Conservation (phyloP, 75 land plant species). For the Adiantum capillusveneris region DNA sequence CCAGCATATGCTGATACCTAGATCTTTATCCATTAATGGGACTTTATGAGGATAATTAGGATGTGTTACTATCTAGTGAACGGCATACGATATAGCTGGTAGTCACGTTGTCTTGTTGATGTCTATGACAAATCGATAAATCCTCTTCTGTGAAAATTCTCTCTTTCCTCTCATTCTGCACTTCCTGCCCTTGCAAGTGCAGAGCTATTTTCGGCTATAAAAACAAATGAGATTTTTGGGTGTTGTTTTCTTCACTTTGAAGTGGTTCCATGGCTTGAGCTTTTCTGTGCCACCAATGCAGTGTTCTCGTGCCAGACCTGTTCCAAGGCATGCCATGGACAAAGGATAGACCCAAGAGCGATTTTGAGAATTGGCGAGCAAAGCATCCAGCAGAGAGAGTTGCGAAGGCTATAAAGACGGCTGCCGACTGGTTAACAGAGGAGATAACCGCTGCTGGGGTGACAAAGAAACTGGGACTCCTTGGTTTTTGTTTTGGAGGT, state of each 20-base stretch:
- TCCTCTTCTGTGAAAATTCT: too few relatives aligned
- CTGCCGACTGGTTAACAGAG: constrained; percentile 58
- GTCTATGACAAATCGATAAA: too few relatives aligned
- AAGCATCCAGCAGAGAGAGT: constrained; percentile 22
- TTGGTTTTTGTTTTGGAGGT: constrained; percentile 84
- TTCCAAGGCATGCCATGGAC: constrained; percentile 62
- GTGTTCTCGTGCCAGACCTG: constrained; percentile 85
- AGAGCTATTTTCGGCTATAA: too few relatives aligned
- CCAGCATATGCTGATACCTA: too few relatives aligned
- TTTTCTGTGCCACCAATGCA: constrained; percentile 10
- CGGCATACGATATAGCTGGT: too few relatives aligned
- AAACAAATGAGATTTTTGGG: too few relatives aligned
- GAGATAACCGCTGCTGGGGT: constrained; percentile 49
- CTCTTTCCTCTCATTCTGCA: too few relatives aligned
- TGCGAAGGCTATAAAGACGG: constrained; percentile 42
- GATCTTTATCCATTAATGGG: too few relatives aligned
- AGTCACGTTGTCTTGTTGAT: too few relatives aligned
- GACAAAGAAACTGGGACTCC: constrained; percentile 49
- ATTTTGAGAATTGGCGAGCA: constrained; percentile 15
- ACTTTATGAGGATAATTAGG: too few relatives aligned
- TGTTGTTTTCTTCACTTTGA: neutral
- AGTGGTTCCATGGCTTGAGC: neutral
- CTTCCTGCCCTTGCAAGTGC: too few relatives aligned
- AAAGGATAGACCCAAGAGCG: constrained; percentile 10
- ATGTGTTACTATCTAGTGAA: too few relatives aligned